phyloP scores from a whole-genome alignment of 2,329 filamentous ascomycete genomes.

The Hirsutella thompsonii region DNA sequence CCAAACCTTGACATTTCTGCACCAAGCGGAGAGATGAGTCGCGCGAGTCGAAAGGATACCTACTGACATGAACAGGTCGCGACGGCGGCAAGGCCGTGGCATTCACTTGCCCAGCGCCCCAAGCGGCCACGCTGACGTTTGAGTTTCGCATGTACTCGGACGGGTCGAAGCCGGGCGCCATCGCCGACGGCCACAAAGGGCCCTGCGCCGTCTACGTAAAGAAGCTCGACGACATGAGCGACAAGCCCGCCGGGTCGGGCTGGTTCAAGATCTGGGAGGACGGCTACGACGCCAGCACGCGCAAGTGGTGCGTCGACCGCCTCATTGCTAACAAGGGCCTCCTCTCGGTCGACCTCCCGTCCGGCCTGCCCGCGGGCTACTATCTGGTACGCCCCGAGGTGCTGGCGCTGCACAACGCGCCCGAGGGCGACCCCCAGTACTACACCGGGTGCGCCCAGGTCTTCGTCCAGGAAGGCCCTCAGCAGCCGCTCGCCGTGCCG shows the following conservation, averaged over 20 bases:
- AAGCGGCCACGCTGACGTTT: conserved; percentile 48
- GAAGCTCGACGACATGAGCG: conserved; percentile 43
- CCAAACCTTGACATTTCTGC: not conserved
- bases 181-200: conserved; percentile 51
- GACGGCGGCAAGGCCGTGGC: conserved; percentile 30
- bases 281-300: conserved; percentile 42
- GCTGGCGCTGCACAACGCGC: conserved; percentile 52
- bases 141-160: conserved; percentile 52
- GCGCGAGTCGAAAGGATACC: not conserved
- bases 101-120: conserved; percentile 33
- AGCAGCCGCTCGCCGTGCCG: conserved; percentile 26
- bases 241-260: conserved; percentile 45
- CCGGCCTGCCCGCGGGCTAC: conserved; percentile 47
- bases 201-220: conserved; percentile 67
- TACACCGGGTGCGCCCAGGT: conserved; percentile 63
- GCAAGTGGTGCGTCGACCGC: conserved; percentile 58
- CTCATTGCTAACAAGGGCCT: conserved; percentile 52
- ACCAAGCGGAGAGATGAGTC: too few species aligned
- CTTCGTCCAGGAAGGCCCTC: conserved; percentile 37
- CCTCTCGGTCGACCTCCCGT: conserved; percentile 48
- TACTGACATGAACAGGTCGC: conserved; percentile 19
- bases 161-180: conserved; percentile 35
- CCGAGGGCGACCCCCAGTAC: conserved; percentile 52
- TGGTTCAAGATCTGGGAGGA: conserved; percentile 73
- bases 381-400: conserved; percentile 64